Conservation (phyloP, 2,329 filamentous ascomycete genomes). For the Teratosphaeria pseudoeucalypti region DNA sequence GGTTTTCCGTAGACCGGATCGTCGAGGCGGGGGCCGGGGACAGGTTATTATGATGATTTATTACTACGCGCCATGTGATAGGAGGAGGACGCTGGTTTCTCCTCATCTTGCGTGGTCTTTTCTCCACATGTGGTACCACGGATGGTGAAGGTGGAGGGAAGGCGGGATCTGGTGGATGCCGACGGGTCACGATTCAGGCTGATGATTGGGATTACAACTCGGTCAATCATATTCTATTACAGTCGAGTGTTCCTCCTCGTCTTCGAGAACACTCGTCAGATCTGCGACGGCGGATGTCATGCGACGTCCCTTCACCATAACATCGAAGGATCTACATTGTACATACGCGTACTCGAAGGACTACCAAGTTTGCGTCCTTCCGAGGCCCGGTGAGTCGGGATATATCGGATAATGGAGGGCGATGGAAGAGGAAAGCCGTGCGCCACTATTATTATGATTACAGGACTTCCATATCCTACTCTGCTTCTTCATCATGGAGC, state of each 20-base stretch:
- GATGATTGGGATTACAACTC: too few species aligned
- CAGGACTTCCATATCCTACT: neutral
- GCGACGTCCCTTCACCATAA: neutral
- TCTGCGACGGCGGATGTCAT: too few species aligned
- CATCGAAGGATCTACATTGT: neutral
- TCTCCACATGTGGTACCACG: neutral
- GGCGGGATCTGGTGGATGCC: too few species aligned
- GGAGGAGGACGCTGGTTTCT: neutral
- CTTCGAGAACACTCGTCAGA: too few species aligned
- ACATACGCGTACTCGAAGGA: neutral
- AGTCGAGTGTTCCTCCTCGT: too few species aligned
- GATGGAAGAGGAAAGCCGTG: neutral
- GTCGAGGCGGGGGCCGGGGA: too few species aligned
- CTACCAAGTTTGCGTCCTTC: neutral
- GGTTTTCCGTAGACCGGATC: too few species aligned
- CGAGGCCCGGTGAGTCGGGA: neutral
- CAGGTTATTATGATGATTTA: too few species aligned
- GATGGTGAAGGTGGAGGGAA: neutral
- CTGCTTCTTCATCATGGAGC: too few species aligned
- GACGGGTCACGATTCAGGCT: too few species aligned
- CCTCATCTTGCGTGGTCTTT: neutral
- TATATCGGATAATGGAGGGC: neutral
- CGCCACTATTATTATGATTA: neutral
- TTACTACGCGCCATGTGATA: neutral
- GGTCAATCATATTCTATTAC: too few species aligned